A percentile compares a stretch with the other conserved stretches of the same genome.
Conservation (phyloP, 768 basidiomycete species). For the Tubosaeta brunneosetosa region DNA sequence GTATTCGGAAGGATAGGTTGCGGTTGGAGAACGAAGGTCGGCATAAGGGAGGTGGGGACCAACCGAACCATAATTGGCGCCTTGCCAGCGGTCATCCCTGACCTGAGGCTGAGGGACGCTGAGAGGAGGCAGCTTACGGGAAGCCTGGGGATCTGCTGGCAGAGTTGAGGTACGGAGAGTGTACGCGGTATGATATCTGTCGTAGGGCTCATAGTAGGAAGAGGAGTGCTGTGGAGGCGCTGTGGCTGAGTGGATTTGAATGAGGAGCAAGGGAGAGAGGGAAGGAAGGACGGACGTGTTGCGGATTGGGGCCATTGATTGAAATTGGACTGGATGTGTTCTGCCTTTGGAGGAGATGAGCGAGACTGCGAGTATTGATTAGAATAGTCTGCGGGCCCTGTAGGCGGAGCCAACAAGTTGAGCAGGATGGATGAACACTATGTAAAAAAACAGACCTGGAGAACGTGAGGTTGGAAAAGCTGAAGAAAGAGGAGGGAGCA, state of each 20-base stretch:
- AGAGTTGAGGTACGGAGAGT: slow-evolving; percentile 45
- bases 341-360: slow-evolving; percentile 56
- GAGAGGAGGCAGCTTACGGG: slow-evolving; percentile 58
- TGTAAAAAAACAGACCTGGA: slow-evolving; percentile 76
- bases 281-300: slow-evolving; percentile 31
- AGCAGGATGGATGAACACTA: slow-evolving; percentile 52
- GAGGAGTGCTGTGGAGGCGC: slow-evolving; percentile 47
- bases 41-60: slow-evolving; percentile 33
- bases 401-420: slow-evolving; percentile 52
- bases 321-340: slow-evolving; percentile 49
- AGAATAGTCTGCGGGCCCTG: slow-evolving; percentile 57
- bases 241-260: slow-evolving; percentile 17
- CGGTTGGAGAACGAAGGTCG: slow-evolving; percentile 60
- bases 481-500: slow-evolving; percentile 81
- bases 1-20: slow-evolving; percentile 56
- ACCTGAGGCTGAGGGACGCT: slow-evolving; percentile 36
- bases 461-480: slow-evolving; percentile 85
- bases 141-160: slow-evolving; percentile 44
- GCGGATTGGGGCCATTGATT: slow-evolving; percentile 38
- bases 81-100: slow-evolving; percentile 48
- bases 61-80: slow-evolving; percentile 35
- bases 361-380: slow-evolving; percentile 62
- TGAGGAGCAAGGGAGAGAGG: neutral
- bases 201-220: slow-evolving; percentile 53
- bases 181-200: slow-evolving; percentile 45